Percentiles rank a stretch among this genome's conserved stretches.
Evolutionary conservation across 2,329 filamentous ascomycete genomes (phyloP).

Genomic region (Thermoascus crustaceus): DNA sequence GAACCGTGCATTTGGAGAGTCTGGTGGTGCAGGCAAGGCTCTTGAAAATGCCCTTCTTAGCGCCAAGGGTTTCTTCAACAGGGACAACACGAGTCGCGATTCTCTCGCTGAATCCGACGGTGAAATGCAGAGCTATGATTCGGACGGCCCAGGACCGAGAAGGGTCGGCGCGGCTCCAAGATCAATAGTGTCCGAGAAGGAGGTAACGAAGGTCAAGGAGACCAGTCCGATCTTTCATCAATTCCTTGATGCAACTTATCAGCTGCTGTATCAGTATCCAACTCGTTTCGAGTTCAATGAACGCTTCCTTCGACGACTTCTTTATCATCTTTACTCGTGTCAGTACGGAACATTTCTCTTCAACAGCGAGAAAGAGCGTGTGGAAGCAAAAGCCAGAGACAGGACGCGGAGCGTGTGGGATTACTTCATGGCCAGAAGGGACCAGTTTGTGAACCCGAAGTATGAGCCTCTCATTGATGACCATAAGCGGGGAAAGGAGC

Average conservation of each 20-base stretch:
- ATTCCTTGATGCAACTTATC: slow-evolving; percentile 89
- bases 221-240: slow-evolving; percentile 96
- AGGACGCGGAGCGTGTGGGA: slow-evolving; percentile 87
- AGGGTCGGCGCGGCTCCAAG: slow-evolving; percentile 27
- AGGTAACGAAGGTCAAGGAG: slow-evolving; percentile 72
- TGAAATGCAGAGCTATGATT: slow-evolving; percentile 42
- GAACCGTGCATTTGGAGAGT: slow-evolving; percentile 32
- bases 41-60: slow-evolving; percentile 78
- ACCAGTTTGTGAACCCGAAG: slow-evolving; percentile 73
- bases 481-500: slow-evolving; percentile 67
- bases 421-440: slow-evolving; percentile 75
- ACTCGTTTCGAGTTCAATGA: slow-evolving; percentile 95
- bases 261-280: slow-evolving; percentile 76
- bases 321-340: slow-evolving; percentile 92
- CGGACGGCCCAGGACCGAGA: slow-evolving; percentile 31
- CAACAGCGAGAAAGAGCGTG: slow-evolving; percentile 85
- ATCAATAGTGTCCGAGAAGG: slow-evolving; percentile 44
- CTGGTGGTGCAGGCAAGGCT: slow-evolving; percentile 54
- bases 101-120: slow-evolving; percentile 55
- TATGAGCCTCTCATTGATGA: slow-evolving; percentile 74
- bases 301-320: slow-evolving; percentile 74
- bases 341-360: slow-evolving; percentile 96
- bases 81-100: slow-evolving; percentile 60
- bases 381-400: slow-evolving; percentile 59
- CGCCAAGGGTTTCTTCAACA: slow-evolving; percentile 84